Evolutionary conservation across 768 basidiomycete genomes (phyloP), one percentile per base, ranked within the genome.

Genomic region (Candolleomyces aberdarensis): DNA sequence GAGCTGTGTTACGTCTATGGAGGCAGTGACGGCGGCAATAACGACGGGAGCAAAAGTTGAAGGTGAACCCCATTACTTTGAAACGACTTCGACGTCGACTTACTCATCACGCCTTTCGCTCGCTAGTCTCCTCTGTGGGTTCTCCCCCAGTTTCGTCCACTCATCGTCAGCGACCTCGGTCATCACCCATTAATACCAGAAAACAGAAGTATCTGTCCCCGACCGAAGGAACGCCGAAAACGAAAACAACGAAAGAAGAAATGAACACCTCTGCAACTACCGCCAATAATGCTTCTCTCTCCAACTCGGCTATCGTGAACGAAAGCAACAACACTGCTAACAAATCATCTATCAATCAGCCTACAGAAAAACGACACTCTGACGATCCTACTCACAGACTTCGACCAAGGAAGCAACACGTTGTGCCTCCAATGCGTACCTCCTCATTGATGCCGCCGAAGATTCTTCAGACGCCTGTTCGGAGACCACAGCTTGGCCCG

Each of bases 381-480:
- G 11, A 5, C 36, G 36, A 36, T 5, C 36, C 36, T 36, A 36
- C 36, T 20, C 44, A 46, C 15, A 46, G 9, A 46, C 44, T 36
- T 36, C 36, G 36, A 46, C 7, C 44, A 1, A 46, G 7, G 44
- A 46, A 46, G 44, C 19, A 17, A 46, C 13, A 3, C 3, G 40
- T 58, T 31, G 32, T 58, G 11, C 57, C 57, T 17, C 57, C 57
- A 3, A 58, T 48, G 15, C 57, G 57, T 36, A 58, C 58, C 14
- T 51, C 58, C n/a, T 52, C 58, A 4, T 48, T 58, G 49, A 48
- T 48, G 22, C 58, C 58, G 1, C 58, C 58, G 8, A 59, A 59
- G 40, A 11, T 52, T 14, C 39, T 59, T 29, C 58, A 59, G 50
- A 49, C 58, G 11, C 36, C 58, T 39, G 19, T 59, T 9, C 48